These are phyloP conservation scores for Apiospora hydei DNA, from an alignment of 2,329 filamentous ascomycete species.

Conservation along the genomic window DNA sequence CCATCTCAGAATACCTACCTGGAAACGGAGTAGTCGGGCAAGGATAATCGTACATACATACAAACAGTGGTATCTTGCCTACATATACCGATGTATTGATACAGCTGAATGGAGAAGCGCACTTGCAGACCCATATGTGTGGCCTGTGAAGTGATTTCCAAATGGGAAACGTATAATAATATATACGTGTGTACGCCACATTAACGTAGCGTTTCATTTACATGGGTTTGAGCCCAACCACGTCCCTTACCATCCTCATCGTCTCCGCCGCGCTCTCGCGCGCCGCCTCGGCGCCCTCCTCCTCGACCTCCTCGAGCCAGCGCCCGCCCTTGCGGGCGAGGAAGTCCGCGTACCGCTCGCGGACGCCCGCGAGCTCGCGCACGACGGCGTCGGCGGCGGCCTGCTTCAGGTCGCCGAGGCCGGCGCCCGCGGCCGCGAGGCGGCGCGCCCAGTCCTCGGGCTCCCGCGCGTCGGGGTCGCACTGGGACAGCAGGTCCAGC, in stretches of 20 bases:
- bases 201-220: background rate
- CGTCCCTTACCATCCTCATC: slow-evolving; percentile 22
- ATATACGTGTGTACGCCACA: background rate
- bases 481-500: slow-evolving; percentile 78
- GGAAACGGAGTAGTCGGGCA: background rate
- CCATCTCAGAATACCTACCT: background rate
- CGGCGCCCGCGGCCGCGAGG: slow-evolving; percentile 46
- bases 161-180: background rate
- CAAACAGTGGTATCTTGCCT: background rate
- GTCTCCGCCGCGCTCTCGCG: slow-evolving; percentile 23
- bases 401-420: slow-evolving; percentile 68
- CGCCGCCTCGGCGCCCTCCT: slow-evolving; percentile 29
- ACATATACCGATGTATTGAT: background rate
- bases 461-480: slow-evolving; percentile 50
- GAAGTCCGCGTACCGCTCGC: slow-evolving; percentile 56
- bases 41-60: background rate
- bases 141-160: too few species aligned
- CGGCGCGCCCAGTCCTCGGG: slow-evolving; percentile 36
- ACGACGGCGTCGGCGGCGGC: slow-evolving; percentile 66
- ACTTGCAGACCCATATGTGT: background rate
- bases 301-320: slow-evolving; percentile 64
- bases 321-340: slow-evolving; percentile 52
- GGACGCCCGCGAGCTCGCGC: slow-evolving; percentile 55
- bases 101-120: background rate
- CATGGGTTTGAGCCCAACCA: background rate